These are phyloP conservation scores for Penicillium taxi DNA, from an alignment of 495 filamentous ascomycete species.

Conservation along the genomic window DNA sequence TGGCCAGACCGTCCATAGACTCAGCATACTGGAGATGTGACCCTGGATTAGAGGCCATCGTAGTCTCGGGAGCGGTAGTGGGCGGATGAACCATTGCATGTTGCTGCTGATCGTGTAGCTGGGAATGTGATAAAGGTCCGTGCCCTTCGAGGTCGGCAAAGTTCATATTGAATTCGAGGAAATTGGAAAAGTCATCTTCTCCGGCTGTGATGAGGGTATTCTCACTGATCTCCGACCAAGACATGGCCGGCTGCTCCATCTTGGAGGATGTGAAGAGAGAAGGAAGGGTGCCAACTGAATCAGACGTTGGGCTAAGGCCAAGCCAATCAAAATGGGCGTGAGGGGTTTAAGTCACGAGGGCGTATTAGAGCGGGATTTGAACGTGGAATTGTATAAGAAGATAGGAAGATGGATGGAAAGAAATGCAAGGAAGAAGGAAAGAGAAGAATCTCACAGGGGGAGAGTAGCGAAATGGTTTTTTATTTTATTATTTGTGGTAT, in stretches of 20 bases:
- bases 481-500: no score
- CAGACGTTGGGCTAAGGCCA: background rate
- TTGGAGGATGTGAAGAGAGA: background rate
- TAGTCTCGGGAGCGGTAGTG: constrained; percentile 25
- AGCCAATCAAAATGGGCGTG: constrained; percentile 1
- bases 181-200: constrained; percentile 47
- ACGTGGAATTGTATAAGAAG: no score
- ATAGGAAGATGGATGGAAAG: no score
- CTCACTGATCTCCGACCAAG: constrained; percentile 36
- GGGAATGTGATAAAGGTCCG: constrained; percentile 28
- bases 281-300: background rate
- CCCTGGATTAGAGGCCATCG: constrained; percentile 23
- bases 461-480: no score
- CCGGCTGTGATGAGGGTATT: constrained; percentile 24
- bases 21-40: constrained; percentile 19
- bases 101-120: constrained; percentile 24
- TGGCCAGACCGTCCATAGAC: constrained; percentile 27
- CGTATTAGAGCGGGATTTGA: background rate
- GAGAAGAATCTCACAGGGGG: no score
- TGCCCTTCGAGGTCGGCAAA: constrained; percentile 42
- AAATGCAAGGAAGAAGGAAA: no score
- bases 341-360: background rate
- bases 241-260: constrained; percentile 38
- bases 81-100: constrained; percentile 19
- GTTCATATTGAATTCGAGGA: constrained; percentile 47